A percentile compares a stretch with the other conserved stretches of the same genome.
Evolutionary conservation across 2,329 filamentous ascomycete genomes (phyloP).

Genomic region (Stagonosporopsis tanaceti): DNA sequence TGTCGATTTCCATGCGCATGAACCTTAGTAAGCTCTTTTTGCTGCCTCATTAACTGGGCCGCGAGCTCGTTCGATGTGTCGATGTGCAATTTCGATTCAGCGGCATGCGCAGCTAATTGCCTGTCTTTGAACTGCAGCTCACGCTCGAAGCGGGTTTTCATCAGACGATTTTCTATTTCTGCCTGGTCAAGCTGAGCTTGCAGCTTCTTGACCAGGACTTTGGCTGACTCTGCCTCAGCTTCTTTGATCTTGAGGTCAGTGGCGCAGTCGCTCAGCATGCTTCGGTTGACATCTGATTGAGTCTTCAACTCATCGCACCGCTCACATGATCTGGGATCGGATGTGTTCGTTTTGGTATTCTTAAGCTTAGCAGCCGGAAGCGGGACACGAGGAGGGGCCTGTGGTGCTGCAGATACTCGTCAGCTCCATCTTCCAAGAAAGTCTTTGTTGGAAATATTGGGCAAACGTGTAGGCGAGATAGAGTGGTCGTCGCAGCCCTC

Average conservation of each 20-base stretch:
- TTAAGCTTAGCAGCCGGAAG: not conserved
- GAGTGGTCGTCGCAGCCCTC: not conserved
- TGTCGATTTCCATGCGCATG: too few relatives aligned
- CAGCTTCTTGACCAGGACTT: too few relatives aligned
- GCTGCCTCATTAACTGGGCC: too few relatives aligned
- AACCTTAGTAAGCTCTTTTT: too few relatives aligned
- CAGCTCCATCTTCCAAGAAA: not conserved
- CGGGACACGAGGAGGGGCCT: not conserved
- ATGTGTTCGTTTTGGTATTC: not conserved
- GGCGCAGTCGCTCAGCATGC: slow-evolving; percentile 1
- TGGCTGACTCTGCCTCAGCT: too few relatives aligned
- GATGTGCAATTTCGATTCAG: too few relatives aligned
- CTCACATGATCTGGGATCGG: not conserved
- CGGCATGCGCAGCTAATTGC: too few relatives aligned
- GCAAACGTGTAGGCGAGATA: not conserved
- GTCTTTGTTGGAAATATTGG: not conserved
- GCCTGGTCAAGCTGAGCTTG: too few relatives aligned
- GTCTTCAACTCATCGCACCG: slow-evolving; percentile 9
- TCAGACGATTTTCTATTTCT: too few relatives aligned
- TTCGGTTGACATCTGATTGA: slow-evolving; percentile 11
- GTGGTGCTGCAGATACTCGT: not conserved
- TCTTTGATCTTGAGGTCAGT: not conserved
- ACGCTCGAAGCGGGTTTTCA: too few relatives aligned
- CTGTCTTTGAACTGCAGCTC: too few relatives aligned
- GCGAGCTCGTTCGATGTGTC: not conserved